A percentile compares a stretch with the other conserved stretches of the same genome.
Evolutionary conservation across 1,284 basidiomycete genomes (phyloP).

Genomic region (Mycena sp.): DNA sequence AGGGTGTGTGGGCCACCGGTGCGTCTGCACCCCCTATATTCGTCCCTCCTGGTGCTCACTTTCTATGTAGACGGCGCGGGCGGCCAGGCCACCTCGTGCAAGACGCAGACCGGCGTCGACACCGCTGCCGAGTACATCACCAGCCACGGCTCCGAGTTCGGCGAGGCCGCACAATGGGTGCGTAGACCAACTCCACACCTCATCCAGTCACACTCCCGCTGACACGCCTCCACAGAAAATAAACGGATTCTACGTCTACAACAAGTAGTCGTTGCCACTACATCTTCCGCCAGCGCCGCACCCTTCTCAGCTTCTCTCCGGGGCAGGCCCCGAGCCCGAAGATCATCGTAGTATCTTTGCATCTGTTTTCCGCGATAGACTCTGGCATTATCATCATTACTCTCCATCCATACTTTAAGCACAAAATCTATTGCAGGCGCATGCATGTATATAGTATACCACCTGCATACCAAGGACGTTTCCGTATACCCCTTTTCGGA

Average conservation of each 20-base stretch:
- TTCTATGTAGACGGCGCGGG: slow-evolving; percentile 48
- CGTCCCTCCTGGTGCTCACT: slow-evolving; percentile 32
- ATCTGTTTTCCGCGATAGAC: no score
- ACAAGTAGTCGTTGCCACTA: slow-evolving; percentile 12
- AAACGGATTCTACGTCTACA: slow-evolving; percentile 30
- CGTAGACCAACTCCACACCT: slow-evolving; percentile 46
- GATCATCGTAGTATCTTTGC: slow-evolving; percentile 18
- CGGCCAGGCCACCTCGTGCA: slow-evolving; percentile 65
- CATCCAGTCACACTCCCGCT: no score
- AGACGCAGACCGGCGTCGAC: slow-evolving; percentile 60
- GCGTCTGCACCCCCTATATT: background rate
- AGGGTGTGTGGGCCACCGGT: slow-evolving; percentile 57
- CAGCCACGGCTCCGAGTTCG: slow-evolving; percentile 59
- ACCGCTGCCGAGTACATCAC: slow-evolving; percentile 64
- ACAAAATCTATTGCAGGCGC: no score
- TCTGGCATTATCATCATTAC: no score
- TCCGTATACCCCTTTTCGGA: no score
- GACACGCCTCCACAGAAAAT: slow-evolving; percentile 6
- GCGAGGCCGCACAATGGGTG: slow-evolving; percentile 24
- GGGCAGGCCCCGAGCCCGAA: background rate
- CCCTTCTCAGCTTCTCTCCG: background rate
- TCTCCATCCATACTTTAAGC: no score
- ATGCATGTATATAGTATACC: no score
- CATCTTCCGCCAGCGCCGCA: background rate
- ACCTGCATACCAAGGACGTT: no score